Evolutionary conservation across 805 yeast genomes (phyloP).

Genomic region (Saccharomycopsis sp.): DNA sequence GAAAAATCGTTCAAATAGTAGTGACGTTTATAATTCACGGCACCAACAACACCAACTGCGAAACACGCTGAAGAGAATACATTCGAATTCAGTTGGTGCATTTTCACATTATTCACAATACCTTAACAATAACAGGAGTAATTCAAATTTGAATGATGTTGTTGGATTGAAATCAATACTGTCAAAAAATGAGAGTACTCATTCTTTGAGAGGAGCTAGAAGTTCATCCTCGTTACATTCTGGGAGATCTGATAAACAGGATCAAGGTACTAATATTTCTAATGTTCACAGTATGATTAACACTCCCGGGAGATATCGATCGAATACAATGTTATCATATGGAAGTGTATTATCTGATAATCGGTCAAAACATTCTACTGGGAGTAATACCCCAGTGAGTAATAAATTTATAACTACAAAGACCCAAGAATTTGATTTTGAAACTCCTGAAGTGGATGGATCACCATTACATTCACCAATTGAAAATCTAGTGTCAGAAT

Average conservation of each 20-base stretch:
- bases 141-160: not conserved
- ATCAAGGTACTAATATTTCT: too few relatives aligned
- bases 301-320: conserved; percentile 18
- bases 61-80: conserved; percentile 7
- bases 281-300: conserved; percentile 20
- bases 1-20: conserved; percentile 9
- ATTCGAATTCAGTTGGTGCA: conserved; percentile 18
- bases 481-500: not conserved
- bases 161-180: too few relatives aligned
- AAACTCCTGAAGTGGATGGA: not conserved
- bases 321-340: conserved; percentile 18
- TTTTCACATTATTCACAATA: conserved; percentile 1
- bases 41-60: not conserved
- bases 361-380: conserved; percentile 1
- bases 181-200: not conserved
- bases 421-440: not conserved
- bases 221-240: conserved; percentile 4
- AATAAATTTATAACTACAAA: not conserved
- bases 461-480: not conserved
- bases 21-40: conserved; percentile 4
- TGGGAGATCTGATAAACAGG: not conserved
- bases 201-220: not conserved
- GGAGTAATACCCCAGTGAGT: conserved; percentile 1
- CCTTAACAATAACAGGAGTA: conserved; percentile 4
- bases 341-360: conserved; percentile 9